Percentiles rank a stretch among this genome's conserved stretches.
Evolutionary conservation across 768 basidiomycete genomes (phyloP).

Genomic region (Collybiopsis luxurians): DNA sequence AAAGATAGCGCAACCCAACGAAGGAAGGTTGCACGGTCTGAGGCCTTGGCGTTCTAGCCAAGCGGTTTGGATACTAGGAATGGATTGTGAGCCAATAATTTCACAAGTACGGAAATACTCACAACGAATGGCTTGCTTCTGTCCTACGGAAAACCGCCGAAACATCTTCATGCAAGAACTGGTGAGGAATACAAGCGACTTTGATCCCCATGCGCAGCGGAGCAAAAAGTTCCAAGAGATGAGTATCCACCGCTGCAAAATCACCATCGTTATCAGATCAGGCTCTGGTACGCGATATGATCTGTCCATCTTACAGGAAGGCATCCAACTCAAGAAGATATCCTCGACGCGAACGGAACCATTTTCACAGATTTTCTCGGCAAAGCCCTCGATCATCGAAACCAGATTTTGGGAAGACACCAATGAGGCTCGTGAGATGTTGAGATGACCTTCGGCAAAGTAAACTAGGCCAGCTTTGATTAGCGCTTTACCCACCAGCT

Average conservation of each 20-base stretch:
- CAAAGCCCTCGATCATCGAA: constrained; percentile 4
- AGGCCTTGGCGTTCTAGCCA: constrained; percentile 7
- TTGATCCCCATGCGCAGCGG: constrained; percentile 3
- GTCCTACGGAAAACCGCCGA: not conserved
- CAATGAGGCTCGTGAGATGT: not conserved
- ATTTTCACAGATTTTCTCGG: not conserved
- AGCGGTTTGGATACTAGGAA: not conserved
- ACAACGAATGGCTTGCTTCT: not conserved
- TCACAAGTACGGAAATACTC: not conserved
- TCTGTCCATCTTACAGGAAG: not conserved
- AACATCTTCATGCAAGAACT: not conserved
- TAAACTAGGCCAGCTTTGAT: not conserved
- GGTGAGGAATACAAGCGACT: not conserved
- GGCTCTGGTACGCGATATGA: too few relatives aligned
- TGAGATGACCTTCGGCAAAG: not conserved
- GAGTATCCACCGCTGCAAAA: not conserved
- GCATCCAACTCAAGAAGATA: constrained; percentile 3
- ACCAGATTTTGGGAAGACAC: not conserved
- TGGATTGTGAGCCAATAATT: not conserved
- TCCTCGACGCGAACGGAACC: not conserved
- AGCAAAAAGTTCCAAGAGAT: not conserved
- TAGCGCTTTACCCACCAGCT: not conserved
- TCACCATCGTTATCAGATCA: too few relatives aligned
- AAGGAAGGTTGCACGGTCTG: not conserved
- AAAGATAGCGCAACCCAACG: not conserved